Evolutionary conservation across 495 filamentous ascomycete species (phyloP).

Genomic region (Darksidea phi): DNA sequence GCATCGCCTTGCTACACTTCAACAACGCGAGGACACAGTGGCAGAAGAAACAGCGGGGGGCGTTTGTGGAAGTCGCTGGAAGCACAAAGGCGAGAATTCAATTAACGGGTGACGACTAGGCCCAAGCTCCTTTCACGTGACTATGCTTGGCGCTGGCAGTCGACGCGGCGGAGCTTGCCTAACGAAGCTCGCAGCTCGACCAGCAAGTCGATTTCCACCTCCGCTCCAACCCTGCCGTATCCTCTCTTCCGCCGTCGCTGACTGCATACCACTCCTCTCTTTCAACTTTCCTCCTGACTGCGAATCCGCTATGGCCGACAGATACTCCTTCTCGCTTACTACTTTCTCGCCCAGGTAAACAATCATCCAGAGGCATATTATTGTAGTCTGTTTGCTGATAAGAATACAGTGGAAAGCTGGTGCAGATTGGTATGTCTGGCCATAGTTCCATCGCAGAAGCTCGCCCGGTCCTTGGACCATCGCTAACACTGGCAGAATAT

Average conservation of each 20-base stretch:
- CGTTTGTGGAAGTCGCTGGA: slow-evolving; percentile 11
- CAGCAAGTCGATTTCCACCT: background rate
- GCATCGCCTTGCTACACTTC: background rate
- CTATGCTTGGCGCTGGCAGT: background rate
- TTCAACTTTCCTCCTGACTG: background rate
- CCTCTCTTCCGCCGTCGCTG: background rate
- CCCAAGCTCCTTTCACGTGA: slow-evolving; percentile 31
- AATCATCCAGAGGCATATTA: background rate
- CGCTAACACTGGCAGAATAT: slow-evolving; percentile 69
- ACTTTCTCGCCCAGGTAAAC: slow-evolving; percentile 98
- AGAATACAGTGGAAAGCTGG: slow-evolving; percentile 80
- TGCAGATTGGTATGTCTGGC: slow-evolving; percentile 65
- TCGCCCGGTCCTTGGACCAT: slow-evolving; percentile 22
- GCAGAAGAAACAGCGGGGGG: background rate
- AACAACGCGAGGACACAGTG: slow-evolving; percentile 4
- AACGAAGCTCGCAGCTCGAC: slow-evolving; percentile 27
- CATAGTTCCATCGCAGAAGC: background rate
- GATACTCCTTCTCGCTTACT: slow-evolving; percentile 98
- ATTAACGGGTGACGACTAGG: slow-evolving; percentile 1
- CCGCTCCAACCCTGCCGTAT: background rate
- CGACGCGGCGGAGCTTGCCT: slow-evolving; percentile 31
- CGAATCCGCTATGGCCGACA: slow-evolving; percentile 77
- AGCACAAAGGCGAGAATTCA: slow-evolving; percentile 12
- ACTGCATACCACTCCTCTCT: background rate
- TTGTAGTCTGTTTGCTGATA: slow-evolving; percentile 46